Conservation (phyloP, 495 filamentous ascomycete genomes). For the Cudoniella acicularis region DNA sequence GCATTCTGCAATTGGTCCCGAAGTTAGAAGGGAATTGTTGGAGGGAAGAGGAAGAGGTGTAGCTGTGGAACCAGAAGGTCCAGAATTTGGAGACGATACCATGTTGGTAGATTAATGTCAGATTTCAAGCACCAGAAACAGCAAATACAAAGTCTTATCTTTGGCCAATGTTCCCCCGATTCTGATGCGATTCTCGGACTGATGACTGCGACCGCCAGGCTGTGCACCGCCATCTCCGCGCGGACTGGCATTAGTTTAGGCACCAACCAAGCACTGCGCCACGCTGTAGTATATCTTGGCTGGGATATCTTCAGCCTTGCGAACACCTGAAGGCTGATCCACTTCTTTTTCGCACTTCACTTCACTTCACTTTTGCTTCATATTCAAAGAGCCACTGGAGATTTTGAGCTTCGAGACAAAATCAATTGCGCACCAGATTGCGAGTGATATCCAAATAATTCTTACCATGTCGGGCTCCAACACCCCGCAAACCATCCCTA, state of each 20-base stretch:
- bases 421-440: too few relatives aligned
- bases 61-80: slow-evolving; percentile 48
- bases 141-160: background rate
- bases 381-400: too few relatives aligned
- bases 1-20: slow-evolving; percentile 84
- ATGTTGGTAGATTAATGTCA: slow-evolving; percentile 60
- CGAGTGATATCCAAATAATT: background rate
- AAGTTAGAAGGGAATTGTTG: slow-evolving; percentile 85
- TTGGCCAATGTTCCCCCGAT: background rate
- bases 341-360: background rate
- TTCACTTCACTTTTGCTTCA: background rate
- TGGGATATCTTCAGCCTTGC: background rate
- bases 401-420: too few relatives aligned
- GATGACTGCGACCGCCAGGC: background rate
- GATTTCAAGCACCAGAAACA: background rate
- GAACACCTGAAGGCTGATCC: background rate
- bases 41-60: slow-evolving; percentile 86
- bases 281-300: background rate
- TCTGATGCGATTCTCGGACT: too few relatives aligned
- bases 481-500: slow-evolving; percentile 1
- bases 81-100: slow-evolving; percentile 68
- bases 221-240: background rate
- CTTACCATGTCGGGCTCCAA: background rate
- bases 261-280: background rate
- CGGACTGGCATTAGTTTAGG: background rate